phyloP scores from a whole-genome alignment of 1,284 basidiomycete genomes.

The Ustilago bromivora region DNA sequence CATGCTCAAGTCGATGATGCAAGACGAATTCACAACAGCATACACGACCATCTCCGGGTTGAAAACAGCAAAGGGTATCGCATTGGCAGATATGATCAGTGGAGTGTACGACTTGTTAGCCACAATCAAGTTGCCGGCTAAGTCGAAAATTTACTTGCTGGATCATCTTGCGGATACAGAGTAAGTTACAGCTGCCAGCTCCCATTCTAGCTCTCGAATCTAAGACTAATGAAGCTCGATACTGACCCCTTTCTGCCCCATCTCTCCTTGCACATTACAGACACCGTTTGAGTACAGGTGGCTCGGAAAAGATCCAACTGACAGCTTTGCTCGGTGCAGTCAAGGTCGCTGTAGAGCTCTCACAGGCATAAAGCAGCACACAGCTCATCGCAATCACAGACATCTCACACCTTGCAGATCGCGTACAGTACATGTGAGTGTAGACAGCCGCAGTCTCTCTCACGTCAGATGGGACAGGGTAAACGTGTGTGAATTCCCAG shows the following conservation, averaged over 20 bases:
- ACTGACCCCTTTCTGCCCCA: not conserved
- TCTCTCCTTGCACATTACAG: conserved; percentile 71
- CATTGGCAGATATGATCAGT: conserved; percentile 92
- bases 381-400: not conserved
- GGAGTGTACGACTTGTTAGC: conserved; percentile 92
- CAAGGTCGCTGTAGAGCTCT: conserved; percentile 87
- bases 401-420: not conserved
- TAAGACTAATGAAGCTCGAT: not conserved
- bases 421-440: too few species aligned
- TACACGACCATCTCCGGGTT: conserved; percentile 86
- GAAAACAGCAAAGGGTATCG: conserved; percentile 91
- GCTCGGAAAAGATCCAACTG: conserved; percentile 92
- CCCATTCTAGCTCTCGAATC: too few species aligned
- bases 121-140: conserved; percentile 84
- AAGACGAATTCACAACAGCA: conserved; percentile 93
- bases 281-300: conserved; percentile 90
- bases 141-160: conserved; percentile 88
- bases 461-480: not conserved
- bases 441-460: not conserved
- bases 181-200: conserved; percentile 74
- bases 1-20: conserved; percentile 94
- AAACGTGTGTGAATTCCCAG: not conserved
- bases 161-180: conserved; percentile 85
- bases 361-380: conserved; percentile 26
- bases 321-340: conserved; percentile 91